These are phyloP conservation scores for Ceratocystis variospora DNA, from an alignment of 2,329 filamentous ascomycete genomes.

Conservation along the genomic window DNA sequence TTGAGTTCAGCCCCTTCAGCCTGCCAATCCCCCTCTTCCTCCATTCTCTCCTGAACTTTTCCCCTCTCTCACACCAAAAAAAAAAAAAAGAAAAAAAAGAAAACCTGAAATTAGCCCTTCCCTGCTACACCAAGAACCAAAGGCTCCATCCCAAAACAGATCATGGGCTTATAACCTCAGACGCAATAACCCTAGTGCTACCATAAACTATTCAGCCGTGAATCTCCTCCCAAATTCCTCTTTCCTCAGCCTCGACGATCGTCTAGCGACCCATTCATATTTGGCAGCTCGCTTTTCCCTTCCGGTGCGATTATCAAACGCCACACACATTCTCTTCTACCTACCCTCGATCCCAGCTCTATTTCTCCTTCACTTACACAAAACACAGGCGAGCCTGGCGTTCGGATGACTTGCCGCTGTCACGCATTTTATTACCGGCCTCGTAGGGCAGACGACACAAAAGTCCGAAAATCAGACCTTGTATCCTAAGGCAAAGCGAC, in stretches of 20 bases:
- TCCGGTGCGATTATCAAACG: background rate
- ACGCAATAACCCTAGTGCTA: conserved; percentile 4
- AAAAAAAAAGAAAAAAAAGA: background rate
- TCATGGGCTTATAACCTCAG: background rate
- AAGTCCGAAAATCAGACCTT: background rate
- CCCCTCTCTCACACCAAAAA: background rate
- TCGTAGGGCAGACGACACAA: conserved; percentile 5
- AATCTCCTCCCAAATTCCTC: conserved; percentile 2
- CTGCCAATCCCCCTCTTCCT: background rate
- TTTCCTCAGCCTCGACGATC: conserved; percentile 8
- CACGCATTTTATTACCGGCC: background rate
- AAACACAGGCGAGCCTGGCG: background rate
- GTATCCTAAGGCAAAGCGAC: background rate
- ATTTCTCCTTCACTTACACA: background rate
- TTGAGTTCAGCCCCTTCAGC: background rate
- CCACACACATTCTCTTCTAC: background rate
- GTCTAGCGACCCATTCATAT: conserved; percentile 2
- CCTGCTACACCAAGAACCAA: background rate
- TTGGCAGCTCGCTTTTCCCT: background rate
- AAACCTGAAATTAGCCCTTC: background rate
- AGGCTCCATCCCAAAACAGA: background rate
- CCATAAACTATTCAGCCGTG: background rate
- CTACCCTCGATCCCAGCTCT: conserved; percentile 5
- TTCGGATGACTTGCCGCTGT: conserved; percentile 6
- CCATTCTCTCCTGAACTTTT: background rate